Evolutionary conservation across 495 filamentous ascomycete genomes (phyloP).

Genomic region (Podospora australis): DNA sequence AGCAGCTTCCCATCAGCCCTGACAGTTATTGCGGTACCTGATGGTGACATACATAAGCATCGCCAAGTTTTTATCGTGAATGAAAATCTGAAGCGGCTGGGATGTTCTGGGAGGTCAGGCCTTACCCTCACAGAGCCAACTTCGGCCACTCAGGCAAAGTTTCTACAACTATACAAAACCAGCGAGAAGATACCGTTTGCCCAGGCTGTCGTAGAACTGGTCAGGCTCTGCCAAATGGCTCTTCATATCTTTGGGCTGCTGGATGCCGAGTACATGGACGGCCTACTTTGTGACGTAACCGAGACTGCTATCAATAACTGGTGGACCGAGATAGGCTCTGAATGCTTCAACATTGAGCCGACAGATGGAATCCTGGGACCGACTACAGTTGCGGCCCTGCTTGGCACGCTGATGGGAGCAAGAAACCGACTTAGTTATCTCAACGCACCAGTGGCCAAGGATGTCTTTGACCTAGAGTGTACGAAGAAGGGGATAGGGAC

Average conservation of each 20-base stretch:
- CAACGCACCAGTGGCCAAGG: constrained; percentile 80
- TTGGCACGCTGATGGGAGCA: constrained; percentile 84
- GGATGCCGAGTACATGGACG: constrained; percentile 84
- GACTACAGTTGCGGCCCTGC: constrained; percentile 80
- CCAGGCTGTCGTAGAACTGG: constrained; percentile 74
- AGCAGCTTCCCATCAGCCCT: constrained; percentile 82
- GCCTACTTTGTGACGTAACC: constrained; percentile 85
- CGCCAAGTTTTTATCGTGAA: constrained; percentile 88
- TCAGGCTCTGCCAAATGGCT: constrained; percentile 88
- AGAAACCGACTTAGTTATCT: constrained; percentile 75
- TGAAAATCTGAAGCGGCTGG: constrained; percentile 85
- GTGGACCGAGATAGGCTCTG: constrained; percentile 92
- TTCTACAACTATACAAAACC: constrained; percentile 81
- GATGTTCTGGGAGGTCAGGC: constrained; percentile 84
- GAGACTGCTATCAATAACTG: constrained; percentile 87
- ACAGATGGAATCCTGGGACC: constrained; percentile 87
- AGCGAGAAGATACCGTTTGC: constrained; percentile 73
- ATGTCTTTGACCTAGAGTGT: constrained; percentile 78
- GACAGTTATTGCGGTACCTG: constrained; percentile 81
- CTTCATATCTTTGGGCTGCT: constrained; percentile 83
- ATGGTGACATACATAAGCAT: constrained; percentile 76
- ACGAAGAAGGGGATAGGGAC: constrained; percentile 76
- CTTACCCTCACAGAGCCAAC: constrained; percentile 71
- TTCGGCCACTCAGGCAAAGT: constrained; percentile 80
- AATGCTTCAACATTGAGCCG: constrained; percentile 85